Percentiles rank a stretch among this genome's conserved stretches.
Conservation (phyloP, 441 rosid genomes). For the Dalechampia spathulata region DNA sequence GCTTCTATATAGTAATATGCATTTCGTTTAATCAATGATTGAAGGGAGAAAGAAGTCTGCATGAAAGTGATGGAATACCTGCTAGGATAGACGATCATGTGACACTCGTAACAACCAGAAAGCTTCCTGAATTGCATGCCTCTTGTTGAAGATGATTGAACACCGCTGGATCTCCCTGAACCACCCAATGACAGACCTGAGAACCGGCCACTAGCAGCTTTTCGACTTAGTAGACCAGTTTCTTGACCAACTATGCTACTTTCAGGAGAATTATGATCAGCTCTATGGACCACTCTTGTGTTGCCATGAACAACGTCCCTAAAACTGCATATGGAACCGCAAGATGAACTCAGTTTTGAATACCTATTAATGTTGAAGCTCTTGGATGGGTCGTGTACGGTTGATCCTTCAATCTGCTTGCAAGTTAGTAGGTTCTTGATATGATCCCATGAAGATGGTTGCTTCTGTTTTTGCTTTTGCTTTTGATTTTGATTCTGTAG, state of each 20-base stretch:
- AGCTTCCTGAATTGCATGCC: constrained; percentile 65
- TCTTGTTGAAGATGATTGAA: constrained; percentile 32
- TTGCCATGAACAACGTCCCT: constrained; percentile 79
- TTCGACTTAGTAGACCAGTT: constrained; percentile 47
- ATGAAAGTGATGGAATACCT: no score
- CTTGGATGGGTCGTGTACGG: constrained; percentile 74
- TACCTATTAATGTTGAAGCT: constrained; percentile 14
- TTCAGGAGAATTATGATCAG: constrained; percentile 88
- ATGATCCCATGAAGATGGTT: constrained; percentile 91
- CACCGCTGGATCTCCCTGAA: constrained; percentile 42
- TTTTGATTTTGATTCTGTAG: constrained; percentile 21
- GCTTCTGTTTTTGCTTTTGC: constrained; percentile 14
- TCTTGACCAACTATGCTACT: constrained; percentile 61
- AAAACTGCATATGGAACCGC: constrained; percentile 81
- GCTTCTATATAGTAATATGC: no score
- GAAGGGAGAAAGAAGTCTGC: no score
- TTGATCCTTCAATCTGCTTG: constrained; percentile 72
- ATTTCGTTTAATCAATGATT: no score
- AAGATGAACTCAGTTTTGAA: constrained; percentile 56
- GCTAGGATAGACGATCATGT: constrained; percentile 72
- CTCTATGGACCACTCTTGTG: constrained; percentile 84
- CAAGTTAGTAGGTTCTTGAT: constrained; percentile 84
- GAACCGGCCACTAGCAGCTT: constrained; percentile 23
- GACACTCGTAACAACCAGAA: constrained; percentile 68
- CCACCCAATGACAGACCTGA: constrained; percentile 43